Percentiles rank a stretch among this genome's conserved stretches.
phyloP scores from a whole-genome alignment of 2,329 filamentous ascomycete genomes.

The Phialophora tarda region DNA sequence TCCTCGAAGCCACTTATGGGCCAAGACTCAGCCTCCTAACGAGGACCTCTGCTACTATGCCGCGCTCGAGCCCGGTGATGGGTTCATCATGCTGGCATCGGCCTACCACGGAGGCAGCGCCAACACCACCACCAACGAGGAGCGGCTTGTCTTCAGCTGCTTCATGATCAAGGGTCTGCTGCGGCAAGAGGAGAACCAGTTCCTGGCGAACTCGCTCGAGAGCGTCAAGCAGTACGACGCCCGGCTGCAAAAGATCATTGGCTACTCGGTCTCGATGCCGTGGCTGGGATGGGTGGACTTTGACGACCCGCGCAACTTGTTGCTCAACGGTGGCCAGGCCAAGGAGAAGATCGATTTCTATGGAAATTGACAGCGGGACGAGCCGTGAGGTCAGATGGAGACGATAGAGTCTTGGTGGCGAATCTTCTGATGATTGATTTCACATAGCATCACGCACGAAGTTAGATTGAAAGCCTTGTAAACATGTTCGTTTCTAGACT shows the following conservation, averaged over 20 bases:
- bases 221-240: neutral
- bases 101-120: conserved; percentile 46
- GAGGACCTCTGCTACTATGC: conserved; percentile 18
- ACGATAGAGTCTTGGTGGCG: too few species aligned
- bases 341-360: conserved; percentile 6
- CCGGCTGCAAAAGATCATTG: neutral
- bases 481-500: too few species aligned
- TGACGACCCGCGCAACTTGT: conserved; percentile 15
- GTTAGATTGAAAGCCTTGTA: too few species aligned
- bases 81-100: conserved; percentile 46
- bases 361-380: conserved; percentile 1
- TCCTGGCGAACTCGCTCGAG: neutral
- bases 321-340: conserved; percentile 11
- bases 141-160: conserved; percentile 42
- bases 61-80: conserved; percentile 43
- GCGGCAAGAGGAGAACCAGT: conserved; percentile 27
- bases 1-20: conserved; percentile 19
- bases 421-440: too few species aligned
- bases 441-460: too few species aligned
- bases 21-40: conserved; percentile 18
- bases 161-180: conserved; percentile 47
- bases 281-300: neutral
- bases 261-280: neutral
- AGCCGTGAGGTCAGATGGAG: too few species aligned
- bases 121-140: conserved; percentile 43